These are phyloP conservation scores for Saccharomycopsis capsularis DNA, from an alignment of 805 yeast species.

Conservation along the genomic window DNA sequence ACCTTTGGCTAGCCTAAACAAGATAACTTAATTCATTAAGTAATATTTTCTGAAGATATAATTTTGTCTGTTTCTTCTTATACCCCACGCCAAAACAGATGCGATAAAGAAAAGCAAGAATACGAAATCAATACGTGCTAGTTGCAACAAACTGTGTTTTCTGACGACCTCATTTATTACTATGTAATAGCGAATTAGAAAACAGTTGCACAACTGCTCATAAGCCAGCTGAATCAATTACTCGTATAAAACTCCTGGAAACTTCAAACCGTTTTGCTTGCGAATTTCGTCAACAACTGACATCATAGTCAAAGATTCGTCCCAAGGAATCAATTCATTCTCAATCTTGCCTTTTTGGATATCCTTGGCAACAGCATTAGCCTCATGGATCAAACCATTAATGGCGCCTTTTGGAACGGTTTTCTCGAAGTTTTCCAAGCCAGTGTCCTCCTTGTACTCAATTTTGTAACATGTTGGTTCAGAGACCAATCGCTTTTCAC, in stretches of 20 bases:
- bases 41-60: too few species aligned
- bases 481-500: conserved; percentile 17
- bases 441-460: conserved; percentile 27
- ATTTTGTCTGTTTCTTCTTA: too few species aligned
- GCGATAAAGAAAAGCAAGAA: too few species aligned
- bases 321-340: conserved; percentile 34
- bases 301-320: conserved; percentile 43
- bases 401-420: conserved; percentile 32
- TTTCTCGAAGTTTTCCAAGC: conserved; percentile 25
- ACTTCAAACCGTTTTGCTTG: conserved; percentile 36
- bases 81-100: too few species aligned
- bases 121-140: too few species aligned
- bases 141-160: too few species aligned
- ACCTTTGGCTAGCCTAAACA: too few species aligned
- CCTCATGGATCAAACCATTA: conserved; percentile 50
- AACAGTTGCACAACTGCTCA: too few species aligned
- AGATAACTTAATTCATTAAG: too few species aligned
- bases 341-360: conserved; percentile 34
- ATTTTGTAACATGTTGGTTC: conserved; percentile 29
- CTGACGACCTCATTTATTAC: too few species aligned
- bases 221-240: too few species aligned
- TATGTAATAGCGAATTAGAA: too few species aligned
- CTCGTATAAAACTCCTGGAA: conserved; percentile 27
- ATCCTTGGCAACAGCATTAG: conserved; percentile 45
- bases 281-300: conserved; percentile 43